A percentile compares a stretch with the other conserved stretches of the same genome.
Conservation (phyloP, 139 green algal species). For the Chloropicon primus region DNA sequence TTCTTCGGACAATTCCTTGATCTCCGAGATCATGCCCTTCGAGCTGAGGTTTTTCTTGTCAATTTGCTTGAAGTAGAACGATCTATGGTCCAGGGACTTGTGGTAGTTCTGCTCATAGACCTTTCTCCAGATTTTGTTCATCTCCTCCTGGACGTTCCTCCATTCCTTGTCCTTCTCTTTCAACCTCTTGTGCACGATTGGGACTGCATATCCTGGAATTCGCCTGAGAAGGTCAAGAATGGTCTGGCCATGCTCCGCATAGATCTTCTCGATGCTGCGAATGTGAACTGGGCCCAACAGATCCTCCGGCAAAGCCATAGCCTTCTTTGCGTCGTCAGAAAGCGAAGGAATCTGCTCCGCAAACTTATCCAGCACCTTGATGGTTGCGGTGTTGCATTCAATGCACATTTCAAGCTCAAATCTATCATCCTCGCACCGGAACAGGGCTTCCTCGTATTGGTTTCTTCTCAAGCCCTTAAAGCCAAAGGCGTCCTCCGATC, state of each 20-base stretch:
- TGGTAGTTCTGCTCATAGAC: constrained; percentile 95
- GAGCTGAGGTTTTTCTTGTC: constrained; percentile 87
- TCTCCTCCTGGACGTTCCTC: constrained; percentile 44
- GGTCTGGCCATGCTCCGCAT: constrained; percentile 42
- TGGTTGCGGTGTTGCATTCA: constrained; percentile 56
- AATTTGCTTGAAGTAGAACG: constrained; percentile 99
- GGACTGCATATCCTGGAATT: constrained; percentile 71
- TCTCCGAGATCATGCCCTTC: constrained; percentile 36
- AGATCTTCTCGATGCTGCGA: constrained; percentile 71
- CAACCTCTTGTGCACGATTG: constrained; percentile 71
- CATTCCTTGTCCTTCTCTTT: constrained; percentile 81
- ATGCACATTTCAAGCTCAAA: constrained; percentile 95
- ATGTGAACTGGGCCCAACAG: constrained; percentile 48
- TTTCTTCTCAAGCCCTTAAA: constrained; percentile 91
- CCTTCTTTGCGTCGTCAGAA: neutral
- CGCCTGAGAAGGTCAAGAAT: constrained; percentile 70
- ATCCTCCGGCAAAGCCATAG: constrained; percentile 22
- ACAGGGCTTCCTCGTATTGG: constrained; percentile 89
- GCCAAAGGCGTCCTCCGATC: neutral
- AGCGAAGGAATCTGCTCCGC: constrained; percentile 7
- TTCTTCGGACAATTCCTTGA: neutral
- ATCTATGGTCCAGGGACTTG: constrained; percentile 93
- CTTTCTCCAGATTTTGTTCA: constrained; percentile 62
- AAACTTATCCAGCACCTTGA: constrained; percentile 29
- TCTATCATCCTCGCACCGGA: constrained; percentile 89